Evolutionary conservation across 140 eudicot species (phyloP).

Genomic region (Erigeron philadelphicus): DNA sequence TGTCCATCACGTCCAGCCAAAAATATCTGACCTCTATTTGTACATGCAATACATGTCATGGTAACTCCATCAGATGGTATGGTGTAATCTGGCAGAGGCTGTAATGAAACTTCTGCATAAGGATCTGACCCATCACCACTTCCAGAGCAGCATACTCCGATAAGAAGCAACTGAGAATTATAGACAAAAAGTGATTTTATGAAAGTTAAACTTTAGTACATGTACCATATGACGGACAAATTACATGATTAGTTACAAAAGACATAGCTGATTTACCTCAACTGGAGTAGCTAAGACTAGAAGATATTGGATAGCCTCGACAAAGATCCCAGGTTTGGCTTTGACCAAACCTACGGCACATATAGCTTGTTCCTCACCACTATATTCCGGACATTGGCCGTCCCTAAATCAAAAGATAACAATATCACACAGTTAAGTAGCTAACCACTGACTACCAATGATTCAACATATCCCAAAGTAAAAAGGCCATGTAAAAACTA

Average conservation of each 20-base stretch:
- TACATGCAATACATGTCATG: constrained; percentile 90
- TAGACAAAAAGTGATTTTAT: constrained; percentile 8
- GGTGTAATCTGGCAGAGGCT: constrained; percentile 78
- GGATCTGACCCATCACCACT: constrained; percentile 96
- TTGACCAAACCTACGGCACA: constrained; percentile 96
- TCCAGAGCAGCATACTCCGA: constrained; percentile 94
- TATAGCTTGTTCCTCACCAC: constrained; percentile 92
- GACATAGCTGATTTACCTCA: constrained; percentile 44
- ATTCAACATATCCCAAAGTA: background rate
- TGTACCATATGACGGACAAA: background rate
- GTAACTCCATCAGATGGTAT: constrained; percentile 97
- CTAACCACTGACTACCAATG: background rate
- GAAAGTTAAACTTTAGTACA: constrained; percentile 4
- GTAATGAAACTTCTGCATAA: constrained; percentile 86
- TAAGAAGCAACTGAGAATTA: constrained; percentile 64
- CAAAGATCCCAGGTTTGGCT: constrained; percentile 75
- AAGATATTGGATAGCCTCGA: constrained; percentile 92
- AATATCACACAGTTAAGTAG: background rate
- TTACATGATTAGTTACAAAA: constrained; percentile 7
- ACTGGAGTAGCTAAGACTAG: constrained; percentile 93
- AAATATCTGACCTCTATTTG: constrained; percentile 75
- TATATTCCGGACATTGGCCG: constrained; percentile 96
- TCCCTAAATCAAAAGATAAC: constrained; percentile 50
- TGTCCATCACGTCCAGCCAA: constrained; percentile 98
- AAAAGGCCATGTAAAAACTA: background rate